These are phyloP conservation scores for Evansstolkia leycettana DNA, from an alignment of 495 filamentous ascomycete species.

Conservation along the genomic window DNA sequence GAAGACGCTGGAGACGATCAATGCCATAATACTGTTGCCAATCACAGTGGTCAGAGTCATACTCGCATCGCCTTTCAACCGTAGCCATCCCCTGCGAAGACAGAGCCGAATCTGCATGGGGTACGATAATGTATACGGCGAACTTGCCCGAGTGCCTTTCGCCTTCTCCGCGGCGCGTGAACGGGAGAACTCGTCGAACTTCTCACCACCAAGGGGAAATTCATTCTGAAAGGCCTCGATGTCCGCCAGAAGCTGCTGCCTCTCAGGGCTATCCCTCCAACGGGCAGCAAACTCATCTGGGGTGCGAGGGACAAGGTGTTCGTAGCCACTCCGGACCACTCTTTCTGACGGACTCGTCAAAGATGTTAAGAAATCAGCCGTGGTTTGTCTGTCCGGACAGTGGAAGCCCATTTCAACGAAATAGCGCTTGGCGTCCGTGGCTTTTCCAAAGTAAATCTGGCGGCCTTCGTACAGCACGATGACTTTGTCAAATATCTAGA, in stretches of 20 bases:
- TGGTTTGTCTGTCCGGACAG: conserved; percentile 60
- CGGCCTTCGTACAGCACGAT: conserved; percentile 70
- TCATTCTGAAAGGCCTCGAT: conserved; percentile 56
- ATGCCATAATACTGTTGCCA: conserved; percentile 59
- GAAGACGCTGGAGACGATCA: conserved; percentile 76
- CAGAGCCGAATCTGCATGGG: conserved; percentile 61
- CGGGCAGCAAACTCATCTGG: conserved; percentile 63
- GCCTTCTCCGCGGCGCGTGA: conserved; percentile 44
- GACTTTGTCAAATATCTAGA: conserved; percentile 56
- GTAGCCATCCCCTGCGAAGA: conserved; percentile 57
- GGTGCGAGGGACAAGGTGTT: conserved; percentile 53
- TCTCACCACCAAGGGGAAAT: conserved; percentile 51
- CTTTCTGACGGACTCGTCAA: conserved; percentile 63
- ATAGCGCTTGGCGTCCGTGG: conserved; percentile 49
- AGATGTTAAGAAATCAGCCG: conserved; percentile 71
- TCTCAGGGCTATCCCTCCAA: conserved; percentile 67
- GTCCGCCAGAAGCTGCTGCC: conserved; percentile 49
- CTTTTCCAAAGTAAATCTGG: conserved; percentile 69
- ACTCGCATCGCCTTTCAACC: conserved; percentile 56
- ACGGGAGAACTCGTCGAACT: conserved; percentile 54
- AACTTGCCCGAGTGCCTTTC: conserved; percentile 46
- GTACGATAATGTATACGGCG: conserved; percentile 69
- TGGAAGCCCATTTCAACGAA: conserved; percentile 67
- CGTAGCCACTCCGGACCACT: conserved; percentile 48
- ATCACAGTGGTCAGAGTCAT: conserved; percentile 58